Evolutionary conservation across 2,329 filamentous ascomycete species (phyloP).

Genomic region (Pleomassaria siparia): DNA sequence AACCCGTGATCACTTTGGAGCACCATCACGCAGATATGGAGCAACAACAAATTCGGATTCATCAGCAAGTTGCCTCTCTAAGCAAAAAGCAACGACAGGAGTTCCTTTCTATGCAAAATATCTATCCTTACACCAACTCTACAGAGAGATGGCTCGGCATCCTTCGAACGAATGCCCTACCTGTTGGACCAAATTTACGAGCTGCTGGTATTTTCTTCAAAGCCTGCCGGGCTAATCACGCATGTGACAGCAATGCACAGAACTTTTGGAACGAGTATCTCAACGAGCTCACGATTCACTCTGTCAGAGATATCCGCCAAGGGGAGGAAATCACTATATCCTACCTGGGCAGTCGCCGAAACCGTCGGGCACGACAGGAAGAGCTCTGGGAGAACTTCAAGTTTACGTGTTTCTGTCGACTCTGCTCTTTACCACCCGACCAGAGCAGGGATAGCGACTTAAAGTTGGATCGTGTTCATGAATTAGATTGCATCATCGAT

Average conservation of each 20-base stretch:
- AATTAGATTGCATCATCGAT: slow-evolving; percentile 25
- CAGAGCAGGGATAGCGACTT: slow-evolving; percentile 37
- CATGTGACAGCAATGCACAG: slow-evolving; percentile 41
- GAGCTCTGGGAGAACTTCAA: slow-evolving; percentile 31
- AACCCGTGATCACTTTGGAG: slow-evolving; percentile 39
- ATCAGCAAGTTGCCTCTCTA: slow-evolving; percentile 22
- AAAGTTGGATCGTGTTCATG: slow-evolving; percentile 21
- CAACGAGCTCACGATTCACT: slow-evolving; percentile 35
- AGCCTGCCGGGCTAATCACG: slow-evolving; percentile 42
- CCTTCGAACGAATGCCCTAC: slow-evolving; percentile 35
- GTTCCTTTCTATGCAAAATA: slow-evolving; percentile 36
- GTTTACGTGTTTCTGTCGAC: slow-evolving; percentile 39
- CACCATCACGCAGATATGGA: slow-evolving; percentile 15
- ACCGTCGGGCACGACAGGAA: slow-evolving; percentile 23
- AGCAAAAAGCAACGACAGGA: slow-evolving; percentile 22
- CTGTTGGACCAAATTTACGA: slow-evolving; percentile 23
- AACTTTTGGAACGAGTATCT: slow-evolving; percentile 39
- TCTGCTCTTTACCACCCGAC: slow-evolving; percentile 40
- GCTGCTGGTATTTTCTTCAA: slow-evolving; percentile 38
- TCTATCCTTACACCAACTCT: slow-evolving; percentile 22
- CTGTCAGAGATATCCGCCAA: slow-evolving; percentile 36
- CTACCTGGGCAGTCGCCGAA: slow-evolving; percentile 28
- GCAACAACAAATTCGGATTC: slow-evolving; percentile 14
- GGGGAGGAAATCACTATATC: slow-evolving; percentile 43
- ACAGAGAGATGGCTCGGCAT: slow-evolving; percentile 32